Percentiles rank a stretch among this genome's conserved stretches.
Conservation (phyloP, 371 early-diverging fungal genomes). For the Saksenaea oblongispora region DNA sequence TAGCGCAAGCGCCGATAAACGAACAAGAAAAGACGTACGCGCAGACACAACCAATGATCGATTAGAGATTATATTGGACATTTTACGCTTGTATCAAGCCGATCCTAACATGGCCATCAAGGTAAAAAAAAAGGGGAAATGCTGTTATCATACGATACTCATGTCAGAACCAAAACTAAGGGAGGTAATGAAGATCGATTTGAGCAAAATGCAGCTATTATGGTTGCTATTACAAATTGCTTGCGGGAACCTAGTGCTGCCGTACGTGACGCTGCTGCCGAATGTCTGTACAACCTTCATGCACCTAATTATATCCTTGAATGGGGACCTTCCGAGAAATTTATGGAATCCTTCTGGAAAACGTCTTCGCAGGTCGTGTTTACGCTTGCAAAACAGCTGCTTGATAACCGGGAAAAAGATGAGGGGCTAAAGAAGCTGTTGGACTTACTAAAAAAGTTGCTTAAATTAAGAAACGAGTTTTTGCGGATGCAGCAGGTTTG, state of each 20-base stretch:
- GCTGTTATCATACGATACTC: no score
- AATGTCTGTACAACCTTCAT: slow-evolving; percentile 68
- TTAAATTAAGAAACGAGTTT: slow-evolving; percentile 68
- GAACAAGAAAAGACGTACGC: slow-evolving; percentile 42
- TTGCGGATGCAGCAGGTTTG: slow-evolving; percentile 55
- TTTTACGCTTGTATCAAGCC: slow-evolving; percentile 73
- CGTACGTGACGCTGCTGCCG: slow-evolving; percentile 73
- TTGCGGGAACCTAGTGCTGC: slow-evolving; percentile 59
- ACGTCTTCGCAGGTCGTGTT: slow-evolving; percentile 62
- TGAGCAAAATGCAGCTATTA: slow-evolving; percentile 65
- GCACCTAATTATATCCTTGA: slow-evolving; percentile 57
- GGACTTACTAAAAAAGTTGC: slow-evolving; percentile 64
- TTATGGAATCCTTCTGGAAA: slow-evolving; percentile 72
- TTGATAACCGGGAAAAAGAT: slow-evolving; percentile 57
- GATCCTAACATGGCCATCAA: slow-evolving; percentile 75
- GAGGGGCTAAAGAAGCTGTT: slow-evolving; percentile 58
- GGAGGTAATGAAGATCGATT: slow-evolving; percentile 41
- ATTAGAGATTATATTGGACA: slow-evolving; percentile 71
- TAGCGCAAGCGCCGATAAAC: slow-evolving; percentile 32
- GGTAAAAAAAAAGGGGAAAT: slow-evolving; percentile 35
- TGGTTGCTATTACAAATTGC: slow-evolving; percentile 72
- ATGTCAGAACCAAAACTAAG: slow-evolving; percentile 1
- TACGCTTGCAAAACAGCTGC: slow-evolving; percentile 52
- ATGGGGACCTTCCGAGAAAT: slow-evolving; percentile 60
- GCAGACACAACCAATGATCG: slow-evolving; percentile 59